Percentiles rank a stretch among this genome's conserved stretches.
phyloP scores from a whole-genome alignment of 768 basidiomycete genomes.

The Suillus subaureus region DNA sequence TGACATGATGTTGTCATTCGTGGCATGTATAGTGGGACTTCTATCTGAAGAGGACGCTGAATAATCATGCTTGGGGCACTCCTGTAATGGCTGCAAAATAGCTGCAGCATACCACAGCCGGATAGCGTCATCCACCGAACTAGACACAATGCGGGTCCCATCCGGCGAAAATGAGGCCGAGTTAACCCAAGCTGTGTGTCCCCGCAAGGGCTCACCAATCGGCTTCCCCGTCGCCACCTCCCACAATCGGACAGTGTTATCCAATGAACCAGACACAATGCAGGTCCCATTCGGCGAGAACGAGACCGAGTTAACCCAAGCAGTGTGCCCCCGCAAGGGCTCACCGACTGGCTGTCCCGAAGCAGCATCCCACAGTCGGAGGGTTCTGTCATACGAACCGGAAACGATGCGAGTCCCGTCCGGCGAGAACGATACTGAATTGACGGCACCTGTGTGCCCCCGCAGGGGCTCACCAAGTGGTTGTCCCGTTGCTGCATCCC shows the following conservation, averaged over 20 bases:
- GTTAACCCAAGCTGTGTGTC: not conserved
- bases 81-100: not conserved
- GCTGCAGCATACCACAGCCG: not conserved
- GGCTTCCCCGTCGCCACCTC: not conserved
- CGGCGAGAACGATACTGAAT: conserved; percentile 18
- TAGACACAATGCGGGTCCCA: not conserved
- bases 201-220: not conserved
- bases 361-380: conserved; percentile 4
- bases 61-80: not conserved
- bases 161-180: conserved; percentile 23
- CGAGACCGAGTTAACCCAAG: conserved; percentile 9
- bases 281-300: conserved; percentile 25
- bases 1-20: too few species aligned
- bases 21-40: too few species aligned
- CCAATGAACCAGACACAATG: not conserved
- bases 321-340: conserved; percentile 2
- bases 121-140: not conserved
- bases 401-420: conserved; percentile 15
- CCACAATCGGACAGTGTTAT: not conserved
- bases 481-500: conserved; percentile 13
- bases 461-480: conserved; percentile 5
- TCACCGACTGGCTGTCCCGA: not conserved
- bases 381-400: conserved; percentile 4
- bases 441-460: conserved; percentile 12
- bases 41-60: not conserved